Base-by-base conservation (phyloP, 768 basidiomycete species). In the Psilocybe cubensis region DNA sequence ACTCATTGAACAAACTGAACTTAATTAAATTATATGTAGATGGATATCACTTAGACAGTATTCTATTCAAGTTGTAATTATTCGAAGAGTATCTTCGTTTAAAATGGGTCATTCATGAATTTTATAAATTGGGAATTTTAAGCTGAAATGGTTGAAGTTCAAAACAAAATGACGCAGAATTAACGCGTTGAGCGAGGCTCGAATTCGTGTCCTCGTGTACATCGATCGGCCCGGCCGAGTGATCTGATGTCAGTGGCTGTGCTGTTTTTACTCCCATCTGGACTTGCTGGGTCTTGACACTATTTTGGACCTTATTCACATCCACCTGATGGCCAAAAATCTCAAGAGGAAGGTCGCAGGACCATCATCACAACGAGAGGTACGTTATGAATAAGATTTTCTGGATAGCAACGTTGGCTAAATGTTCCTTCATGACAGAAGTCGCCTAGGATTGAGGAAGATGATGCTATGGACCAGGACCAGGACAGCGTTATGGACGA, bases 1-100 rank as follows among this genome's bases (percentile, higher is more conserved):
- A 6, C 54, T 76, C 46, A 66, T 76, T 21, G 72, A 73, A 47
- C 70, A 74, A 57, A 72, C 74, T 11, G 63, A 62, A 47, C 38
- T 53, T 24, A 53, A 55, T 40, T 52, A 52, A 11, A 66, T 60
- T 49, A 8, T 49, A 20, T 12, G 4, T 24, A n/a, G n/a, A 18
- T 23, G 24, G 23, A 2, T 45, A 2, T 45, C n/a, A n/a, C n/a
- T n/a, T n/a, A n/a, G n/a, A n/a, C n/a, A n/a, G n/a, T n/a, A n/a
- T n/a, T n/a, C n/a, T n/a, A n/a, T n/a, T n/a, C n/a, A n/a, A n/a
- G n/a, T n/a, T n/a, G n/a, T n/a, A n/a, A n/a, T n/a, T n/a, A n/a
- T n/a, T n/a, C n/a, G n/a, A n/a, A n/a, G n/a, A n/a, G n/a, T n/a
- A n/a, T n/a, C n/a, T n/a, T n/a, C n/a, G n/a, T n/a, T n/a, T n/a